Conservation (phyloP, 1,139 yeast species). For the Pichia sp. region DNA sequence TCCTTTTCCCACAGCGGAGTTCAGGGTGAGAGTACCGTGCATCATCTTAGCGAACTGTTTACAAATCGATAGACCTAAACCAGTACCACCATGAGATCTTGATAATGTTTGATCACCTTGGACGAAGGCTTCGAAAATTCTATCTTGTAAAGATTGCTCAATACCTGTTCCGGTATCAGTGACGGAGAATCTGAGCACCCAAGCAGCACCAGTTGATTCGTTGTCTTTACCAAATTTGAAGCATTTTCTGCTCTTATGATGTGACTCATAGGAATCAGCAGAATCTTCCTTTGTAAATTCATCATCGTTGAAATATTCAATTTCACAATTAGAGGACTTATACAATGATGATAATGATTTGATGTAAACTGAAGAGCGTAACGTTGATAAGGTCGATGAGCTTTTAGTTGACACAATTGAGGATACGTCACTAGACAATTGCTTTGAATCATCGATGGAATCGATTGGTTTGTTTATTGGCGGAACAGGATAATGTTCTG, state of each 20-base stretch:
- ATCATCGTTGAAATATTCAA: constrained; percentile 18
- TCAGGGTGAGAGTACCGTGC: constrained; percentile 73
- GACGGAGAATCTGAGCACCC: constrained; percentile 72
- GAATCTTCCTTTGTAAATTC: constrained; percentile 16
- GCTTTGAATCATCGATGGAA: not conserved
- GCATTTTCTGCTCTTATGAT: constrained; percentile 37
- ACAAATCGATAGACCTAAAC: constrained; percentile 89
- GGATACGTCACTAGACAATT: constrained; percentile 7
- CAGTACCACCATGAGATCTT: constrained; percentile 92
- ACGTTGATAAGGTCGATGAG: constrained; percentile 22
- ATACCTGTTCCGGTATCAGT: constrained; percentile 93
- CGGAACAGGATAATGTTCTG: constrained; percentile 15
- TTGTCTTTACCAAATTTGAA: constrained; percentile 27
- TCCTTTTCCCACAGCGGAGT: constrained; percentile 70
- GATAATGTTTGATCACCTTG: constrained; percentile 96
- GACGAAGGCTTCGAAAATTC: constrained; percentile 91
- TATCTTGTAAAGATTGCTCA: constrained; percentile 68
- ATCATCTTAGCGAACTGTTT: constrained; percentile 85
- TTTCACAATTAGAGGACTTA: constrained; percentile 17
- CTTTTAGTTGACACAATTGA: constrained; percentile 10
- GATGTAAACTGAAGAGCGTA: constrained; percentile 24
- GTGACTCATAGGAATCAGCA: constrained; percentile 31
- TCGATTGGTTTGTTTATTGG: constrained; percentile 7
- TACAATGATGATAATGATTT: constrained; percentile 25
- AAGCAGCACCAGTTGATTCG: constrained; percentile 36